Evolutionary conservation across 1,284 basidiomycete species (phyloP).

Genomic region (Hymenochaete sp.): DNA sequence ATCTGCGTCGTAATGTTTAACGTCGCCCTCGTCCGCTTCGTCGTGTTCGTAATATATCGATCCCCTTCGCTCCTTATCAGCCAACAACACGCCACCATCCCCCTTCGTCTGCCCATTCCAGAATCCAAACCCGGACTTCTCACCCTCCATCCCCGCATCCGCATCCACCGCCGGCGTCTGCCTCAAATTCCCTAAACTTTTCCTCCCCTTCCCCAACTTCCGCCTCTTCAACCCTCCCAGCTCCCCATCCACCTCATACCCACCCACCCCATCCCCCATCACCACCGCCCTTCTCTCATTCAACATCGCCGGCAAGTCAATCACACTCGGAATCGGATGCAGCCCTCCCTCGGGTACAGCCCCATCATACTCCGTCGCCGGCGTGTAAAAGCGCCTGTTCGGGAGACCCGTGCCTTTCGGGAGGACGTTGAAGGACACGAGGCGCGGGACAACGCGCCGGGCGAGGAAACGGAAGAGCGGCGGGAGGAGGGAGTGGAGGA

Average conservation of each 20-base stretch:
- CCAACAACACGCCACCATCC: slow-evolving; percentile 3
- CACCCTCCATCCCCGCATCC: background rate
- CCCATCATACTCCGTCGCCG: slow-evolving; percentile 76
- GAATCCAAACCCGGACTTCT: slow-evolving; percentile 10
- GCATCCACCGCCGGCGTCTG: too few species aligned
- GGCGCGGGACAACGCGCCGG: slow-evolving; percentile 25
- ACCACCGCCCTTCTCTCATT: slow-evolving; percentile 27
- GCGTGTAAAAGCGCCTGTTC: slow-evolving; percentile 75
- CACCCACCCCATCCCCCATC: slow-evolving; percentile 28
- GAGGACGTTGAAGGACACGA: slow-evolving; percentile 13
- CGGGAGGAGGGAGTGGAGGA: slow-evolving; percentile 67
- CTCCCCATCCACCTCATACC: slow-evolving; percentile 5
- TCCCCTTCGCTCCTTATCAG: slow-evolving; percentile 1
- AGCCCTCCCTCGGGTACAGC: slow-evolving; percentile 56
- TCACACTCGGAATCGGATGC: slow-evolving; percentile 75
- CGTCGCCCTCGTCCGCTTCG: slow-evolving; percentile 28
- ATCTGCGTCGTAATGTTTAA: slow-evolving; percentile 80
- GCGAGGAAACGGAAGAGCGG: slow-evolving; percentile 72
- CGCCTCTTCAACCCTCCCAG: slow-evolving; percentile 15
- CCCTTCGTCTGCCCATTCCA: slow-evolving; percentile 10
- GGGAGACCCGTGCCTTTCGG: slow-evolving; percentile 51
- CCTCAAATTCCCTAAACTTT: background rate
- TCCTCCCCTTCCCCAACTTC: slow-evolving; percentile 6
- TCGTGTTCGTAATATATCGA: slow-evolving; percentile 29
- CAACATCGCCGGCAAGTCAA: slow-evolving; percentile 51